phyloP scores from a whole-genome alignment of 768 basidiomycete genomes.

The Boletellus emodensis region DNA sequence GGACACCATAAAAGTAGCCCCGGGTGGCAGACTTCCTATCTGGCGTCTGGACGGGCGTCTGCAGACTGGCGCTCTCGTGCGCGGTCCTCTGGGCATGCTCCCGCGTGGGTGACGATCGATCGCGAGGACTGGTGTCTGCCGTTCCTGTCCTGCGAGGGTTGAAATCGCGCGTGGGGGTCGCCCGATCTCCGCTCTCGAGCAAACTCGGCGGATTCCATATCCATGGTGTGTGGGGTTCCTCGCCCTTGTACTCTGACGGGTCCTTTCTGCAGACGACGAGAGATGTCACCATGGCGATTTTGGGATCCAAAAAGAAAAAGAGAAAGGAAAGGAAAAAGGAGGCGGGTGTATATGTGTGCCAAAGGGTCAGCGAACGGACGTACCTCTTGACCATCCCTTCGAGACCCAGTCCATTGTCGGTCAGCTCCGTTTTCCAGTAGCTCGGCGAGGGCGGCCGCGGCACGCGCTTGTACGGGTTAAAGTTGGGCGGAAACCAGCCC shows the following conservation, averaged over 20 bases:
- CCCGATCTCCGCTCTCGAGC: constrained; percentile 25
- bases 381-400: constrained; percentile 60
- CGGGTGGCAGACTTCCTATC: constrained; percentile 17
- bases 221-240: constrained; percentile 60
- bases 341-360: too few relatives aligned
- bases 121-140: constrained; percentile 11
- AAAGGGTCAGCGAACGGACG: constrained; percentile 21
- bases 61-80: constrained; percentile 12
- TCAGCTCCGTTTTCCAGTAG: constrained; percentile 57
- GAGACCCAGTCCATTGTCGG: constrained; percentile 63
- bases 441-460: constrained; percentile 60
- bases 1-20: constrained; percentile 18
- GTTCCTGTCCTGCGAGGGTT: constrained; percentile 22
- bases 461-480: constrained; percentile 63
- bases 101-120: constrained; percentile 17
- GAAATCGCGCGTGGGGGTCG: constrained; percentile 29
- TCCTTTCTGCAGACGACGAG: constrained; percentile 13
- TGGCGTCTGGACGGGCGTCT: constrained; percentile 20
- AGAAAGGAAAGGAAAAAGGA: too few relatives aligned
- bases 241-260: constrained; percentile 34
- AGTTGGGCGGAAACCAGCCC: constrained; percentile 31
- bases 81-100: constrained; percentile 19
- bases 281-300: too few relatives aligned
- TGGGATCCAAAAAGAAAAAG: neutral
- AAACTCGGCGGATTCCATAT: constrained; percentile 62